Conservation (phyloP, 331 rosid genomes). For the Pyracantha coccinea region DNA sequence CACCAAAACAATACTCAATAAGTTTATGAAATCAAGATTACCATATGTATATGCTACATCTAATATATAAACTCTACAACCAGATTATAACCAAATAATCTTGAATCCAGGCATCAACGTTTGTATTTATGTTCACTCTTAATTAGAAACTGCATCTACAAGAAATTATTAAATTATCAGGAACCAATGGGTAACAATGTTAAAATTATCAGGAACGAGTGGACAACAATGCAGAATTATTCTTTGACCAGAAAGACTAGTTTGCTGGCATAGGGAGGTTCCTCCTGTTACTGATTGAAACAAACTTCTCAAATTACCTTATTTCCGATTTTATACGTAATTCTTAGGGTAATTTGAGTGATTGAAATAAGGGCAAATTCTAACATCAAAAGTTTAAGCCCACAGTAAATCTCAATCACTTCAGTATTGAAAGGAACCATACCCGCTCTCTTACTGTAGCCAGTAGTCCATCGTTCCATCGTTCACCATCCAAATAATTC, state of each 20-base stretch:
- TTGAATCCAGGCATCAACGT: not conserved
- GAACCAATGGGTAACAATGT: not conserved
- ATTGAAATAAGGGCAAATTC: not conserved
- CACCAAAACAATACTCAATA: constrained; percentile 1
- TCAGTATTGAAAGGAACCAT: constrained; percentile 17
- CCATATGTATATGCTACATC: not conserved
- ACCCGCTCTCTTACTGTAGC: constrained; percentile 94
- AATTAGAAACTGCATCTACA: not conserved
- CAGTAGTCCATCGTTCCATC: constrained; percentile 89
- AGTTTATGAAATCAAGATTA: not conserved
- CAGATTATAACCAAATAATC: not conserved
- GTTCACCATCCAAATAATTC: constrained; percentile 62
- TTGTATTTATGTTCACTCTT: not conserved
- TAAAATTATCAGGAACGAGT: no score
- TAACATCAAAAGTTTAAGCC: constrained; percentile 19
- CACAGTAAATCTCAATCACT: not conserved
- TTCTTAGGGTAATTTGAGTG: not conserved
- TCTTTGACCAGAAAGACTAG: not conserved
- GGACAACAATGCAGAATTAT: not conserved
- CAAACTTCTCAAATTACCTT: constrained; percentile 45
- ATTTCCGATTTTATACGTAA: constrained; percentile 74
- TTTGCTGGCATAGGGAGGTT: not conserved
- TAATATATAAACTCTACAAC: not conserved
- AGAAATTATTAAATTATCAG: not conserved
- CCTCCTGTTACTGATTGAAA: not conserved